Evolutionary conservation across 2,329 filamentous ascomycete genomes (phyloP).

Genomic region (Penicillium sp.): DNA sequence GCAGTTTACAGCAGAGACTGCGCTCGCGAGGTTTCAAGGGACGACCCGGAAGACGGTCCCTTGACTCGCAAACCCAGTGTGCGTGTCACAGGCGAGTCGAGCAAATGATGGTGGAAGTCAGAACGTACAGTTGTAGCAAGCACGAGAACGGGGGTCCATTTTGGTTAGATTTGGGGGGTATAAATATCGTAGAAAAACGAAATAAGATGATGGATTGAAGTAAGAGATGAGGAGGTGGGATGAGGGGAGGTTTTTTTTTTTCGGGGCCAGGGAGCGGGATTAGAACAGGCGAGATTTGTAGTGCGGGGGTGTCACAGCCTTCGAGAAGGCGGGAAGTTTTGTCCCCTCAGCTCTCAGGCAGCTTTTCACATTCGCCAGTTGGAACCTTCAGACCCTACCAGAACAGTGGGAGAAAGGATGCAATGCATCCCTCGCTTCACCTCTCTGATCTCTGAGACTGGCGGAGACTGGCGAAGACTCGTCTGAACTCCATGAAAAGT

Average conservation of each 20-base stretch:
- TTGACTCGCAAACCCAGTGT: slow-evolving; percentile 15
- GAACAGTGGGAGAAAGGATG: no score
- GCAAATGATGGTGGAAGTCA: slow-evolving; percentile 5
- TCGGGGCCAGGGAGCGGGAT: slow-evolving; percentile 6
- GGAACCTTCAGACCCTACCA: neutral
- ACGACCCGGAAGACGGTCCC: neutral
- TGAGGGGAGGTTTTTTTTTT: slow-evolving; percentile 8
- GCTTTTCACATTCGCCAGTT: neutral
- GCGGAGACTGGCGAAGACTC: neutral
- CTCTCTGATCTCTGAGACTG: neutral
- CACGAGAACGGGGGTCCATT: slow-evolving; percentile 58
- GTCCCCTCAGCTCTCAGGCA: neutral
- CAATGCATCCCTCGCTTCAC: neutral
- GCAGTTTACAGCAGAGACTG: neutral
- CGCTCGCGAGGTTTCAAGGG: neutral
- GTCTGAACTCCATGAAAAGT: neutral
- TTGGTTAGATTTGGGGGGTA: slow-evolving; percentile 23
- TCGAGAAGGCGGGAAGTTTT: neutral
- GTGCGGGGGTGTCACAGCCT: slow-evolving; percentile 10
- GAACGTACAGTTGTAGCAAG: slow-evolving; percentile 63
- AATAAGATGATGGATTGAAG: slow-evolving; percentile 3
- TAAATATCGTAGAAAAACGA: slow-evolving; percentile 1
- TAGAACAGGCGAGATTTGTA: slow-evolving; percentile 25
- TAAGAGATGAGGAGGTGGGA: slow-evolving; percentile 7
- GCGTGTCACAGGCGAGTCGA: slow-evolving; percentile 19